Conservation (phyloP, 1,139 yeast species). For the Magnusiomyces clavatus region DNA sequence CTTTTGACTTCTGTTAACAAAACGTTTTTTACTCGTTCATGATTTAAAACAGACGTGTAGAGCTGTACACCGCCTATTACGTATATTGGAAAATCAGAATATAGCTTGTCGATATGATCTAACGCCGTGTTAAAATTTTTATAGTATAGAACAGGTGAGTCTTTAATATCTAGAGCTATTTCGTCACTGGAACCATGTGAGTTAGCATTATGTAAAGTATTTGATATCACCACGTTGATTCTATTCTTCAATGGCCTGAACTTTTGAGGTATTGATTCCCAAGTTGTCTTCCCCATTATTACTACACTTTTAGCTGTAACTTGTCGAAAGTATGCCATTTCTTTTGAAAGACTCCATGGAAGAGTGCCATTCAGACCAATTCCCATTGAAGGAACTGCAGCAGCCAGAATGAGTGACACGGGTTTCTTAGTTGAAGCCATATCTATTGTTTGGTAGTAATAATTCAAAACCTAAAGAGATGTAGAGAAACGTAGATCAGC, state of each 20-base stretch:
- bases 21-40: conserved; percentile 45
- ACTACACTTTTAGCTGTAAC: conserved; percentile 79
- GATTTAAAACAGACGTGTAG: conserved; percentile 49
- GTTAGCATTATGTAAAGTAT: conserved; percentile 29
- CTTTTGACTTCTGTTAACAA: conserved; percentile 62
- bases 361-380: conserved; percentile 75
- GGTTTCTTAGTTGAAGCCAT: not conserved
- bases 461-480: too few relatives aligned
- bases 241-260: conserved; percentile 80
- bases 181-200: conserved; percentile 20
- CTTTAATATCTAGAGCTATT: conserved; percentile 25
- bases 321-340: conserved; percentile 75
- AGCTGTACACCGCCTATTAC: conserved; percentile 93
- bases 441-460: too few relatives aligned
- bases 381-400: conserved; percentile 69
- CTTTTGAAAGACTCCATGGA: conserved; percentile 84
- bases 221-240: conserved; percentile 65
- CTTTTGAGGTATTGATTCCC: conserved; percentile 84
- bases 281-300: conserved; percentile 92
- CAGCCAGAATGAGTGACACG: conserved; percentile 60
- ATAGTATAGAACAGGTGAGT: conserved; percentile 41
- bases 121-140: conserved; percentile 35
- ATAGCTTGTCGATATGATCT: conserved; percentile 14
- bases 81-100: conserved; percentile 37
- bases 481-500: too few relatives aligned